Evolutionary conservation across 2,329 filamentous ascomycete species (phyloP).

Genomic region (Xylaria sp.): DNA sequence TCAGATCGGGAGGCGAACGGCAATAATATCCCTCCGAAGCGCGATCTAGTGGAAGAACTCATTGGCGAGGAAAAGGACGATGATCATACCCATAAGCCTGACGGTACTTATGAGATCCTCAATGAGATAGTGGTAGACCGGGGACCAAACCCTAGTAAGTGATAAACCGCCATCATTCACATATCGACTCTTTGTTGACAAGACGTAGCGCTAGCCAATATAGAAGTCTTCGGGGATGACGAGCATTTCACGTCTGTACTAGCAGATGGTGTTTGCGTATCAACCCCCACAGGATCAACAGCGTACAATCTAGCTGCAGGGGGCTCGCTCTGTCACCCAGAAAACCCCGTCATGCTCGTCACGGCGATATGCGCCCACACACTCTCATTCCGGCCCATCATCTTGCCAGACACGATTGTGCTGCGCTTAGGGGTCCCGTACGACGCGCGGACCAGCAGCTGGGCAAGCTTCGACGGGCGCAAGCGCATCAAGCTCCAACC

Average conservation of each 20-base stretch:
- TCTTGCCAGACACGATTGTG: slow-evolving; percentile 95
- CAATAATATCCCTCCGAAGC: slow-evolving; percentile 55
- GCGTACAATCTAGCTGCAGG: slow-evolving; percentile 96
- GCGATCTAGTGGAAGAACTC: slow-evolving; percentile 88
- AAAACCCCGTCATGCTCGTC: slow-evolving; percentile 95
- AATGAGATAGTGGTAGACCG: slow-evolving; percentile 98
- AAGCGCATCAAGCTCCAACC: slow-evolving; percentile 83
- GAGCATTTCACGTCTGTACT: slow-evolving; percentile 95
- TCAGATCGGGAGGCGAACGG: slow-evolving; percentile 45
- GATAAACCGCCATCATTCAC: slow-evolving; percentile 8
- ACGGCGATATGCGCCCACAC: slow-evolving; percentile 96
- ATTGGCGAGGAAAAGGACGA: slow-evolving; percentile 88
- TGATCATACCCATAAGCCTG: slow-evolving; percentile 84
- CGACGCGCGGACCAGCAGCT: slow-evolving; percentile 86
- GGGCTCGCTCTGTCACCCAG: slow-evolving; percentile 94
- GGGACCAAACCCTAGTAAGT: slow-evolving; percentile 89
- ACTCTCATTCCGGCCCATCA: slow-evolving; percentile 94
- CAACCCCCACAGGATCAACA: slow-evolving; percentile 93
- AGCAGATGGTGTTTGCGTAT: slow-evolving; percentile 92
- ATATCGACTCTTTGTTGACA: slow-evolving; percentile 20
- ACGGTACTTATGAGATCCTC: slow-evolving; percentile 87
- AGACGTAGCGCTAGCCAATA: slow-evolving; percentile 81
- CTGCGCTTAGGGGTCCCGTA: slow-evolving; percentile 95
- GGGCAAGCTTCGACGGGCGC: slow-evolving; percentile 97
- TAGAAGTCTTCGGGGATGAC: slow-evolving; percentile 93